Conservation (phyloP, 768 basidiomycete species). For the Leccinum broughii region DNA sequence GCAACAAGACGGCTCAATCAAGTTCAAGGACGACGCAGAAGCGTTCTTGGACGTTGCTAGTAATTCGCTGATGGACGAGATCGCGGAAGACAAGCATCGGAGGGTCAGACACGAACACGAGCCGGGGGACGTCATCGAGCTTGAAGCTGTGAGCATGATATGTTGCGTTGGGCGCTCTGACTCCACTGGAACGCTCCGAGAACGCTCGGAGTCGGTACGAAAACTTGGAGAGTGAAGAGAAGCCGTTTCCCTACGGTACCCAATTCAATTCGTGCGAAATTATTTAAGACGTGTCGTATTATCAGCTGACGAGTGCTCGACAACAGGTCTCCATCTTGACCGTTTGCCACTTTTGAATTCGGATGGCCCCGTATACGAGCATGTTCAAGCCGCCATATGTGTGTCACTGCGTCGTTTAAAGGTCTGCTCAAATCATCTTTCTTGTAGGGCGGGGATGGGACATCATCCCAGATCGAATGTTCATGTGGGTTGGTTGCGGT, state of each 20-base stretch:
- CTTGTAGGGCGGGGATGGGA: constrained; percentile 91
- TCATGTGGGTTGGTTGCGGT: constrained; percentile 47
- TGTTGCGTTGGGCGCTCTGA: constrained; percentile 53
- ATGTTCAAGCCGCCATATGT: constrained; percentile 91
- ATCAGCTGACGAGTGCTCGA: constrained; percentile 2
- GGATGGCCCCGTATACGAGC: constrained; percentile 86
- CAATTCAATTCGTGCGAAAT: constrained; percentile 74
- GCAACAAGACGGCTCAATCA: constrained; percentile 18
- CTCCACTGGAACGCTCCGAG: no score
- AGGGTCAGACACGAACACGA: constrained; percentile 84
- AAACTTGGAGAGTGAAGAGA: constrained; percentile 43
- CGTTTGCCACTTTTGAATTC: constrained; percentile 90
- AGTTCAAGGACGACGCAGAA: constrained; percentile 14
- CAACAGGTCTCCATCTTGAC: constrained; percentile 52
- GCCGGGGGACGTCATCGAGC: constrained; percentile 79
- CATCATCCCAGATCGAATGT: constrained; percentile 73
- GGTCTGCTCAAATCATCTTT: not conserved
- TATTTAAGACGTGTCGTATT: not conserved
- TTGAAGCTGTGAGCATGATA: constrained; percentile 75
- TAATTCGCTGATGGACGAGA: constrained; percentile 67
- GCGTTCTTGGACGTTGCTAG: constrained; percentile 17
- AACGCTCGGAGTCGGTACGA: no score
- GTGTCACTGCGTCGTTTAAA: constrained; percentile 8
- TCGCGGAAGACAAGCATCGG: constrained; percentile 86
- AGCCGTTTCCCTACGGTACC: constrained; percentile 91